Percentiles rank a stretch among this genome's conserved stretches.
phyloP scores from a whole-genome alignment of 345 rosid species.

The Syzygium grande region DNA sequence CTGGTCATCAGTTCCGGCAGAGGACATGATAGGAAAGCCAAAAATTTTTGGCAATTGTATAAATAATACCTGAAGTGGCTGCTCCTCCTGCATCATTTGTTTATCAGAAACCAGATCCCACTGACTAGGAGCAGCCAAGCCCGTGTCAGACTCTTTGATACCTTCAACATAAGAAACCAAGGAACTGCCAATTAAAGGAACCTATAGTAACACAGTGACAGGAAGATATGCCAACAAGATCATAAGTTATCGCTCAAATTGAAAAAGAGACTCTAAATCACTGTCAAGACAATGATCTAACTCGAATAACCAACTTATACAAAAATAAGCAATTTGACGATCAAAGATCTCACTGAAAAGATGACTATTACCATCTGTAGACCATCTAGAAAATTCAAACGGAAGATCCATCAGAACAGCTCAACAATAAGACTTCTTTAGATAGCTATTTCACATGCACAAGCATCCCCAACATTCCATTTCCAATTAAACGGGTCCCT shows the following conservation, averaged over 20 bases:
- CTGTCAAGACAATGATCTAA: background rate
- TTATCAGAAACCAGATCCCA: slow-evolving; percentile 99
- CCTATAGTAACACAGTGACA: background rate
- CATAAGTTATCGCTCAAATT: background rate
- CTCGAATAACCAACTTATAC: background rate
- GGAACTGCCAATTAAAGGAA: background rate
- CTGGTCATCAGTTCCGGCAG: background rate
- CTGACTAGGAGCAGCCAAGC: slow-evolving; percentile 94
- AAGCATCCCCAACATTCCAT: background rate
- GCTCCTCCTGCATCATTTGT: slow-evolving; percentile 99
- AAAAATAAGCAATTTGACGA: background rate
- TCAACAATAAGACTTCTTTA: background rate
- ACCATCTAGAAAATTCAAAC: background rate
- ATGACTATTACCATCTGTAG: background rate
- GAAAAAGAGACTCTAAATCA: background rate
- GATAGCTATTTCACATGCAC: background rate
- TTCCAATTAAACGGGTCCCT: background rate
- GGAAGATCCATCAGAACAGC: background rate
- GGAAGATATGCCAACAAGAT: background rate
- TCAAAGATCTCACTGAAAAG: background rate
- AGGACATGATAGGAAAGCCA: background rate
- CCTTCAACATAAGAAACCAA: slow-evolving; percentile 21
- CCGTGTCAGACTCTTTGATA: slow-evolving; percentile 98
- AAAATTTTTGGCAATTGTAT: background rate
- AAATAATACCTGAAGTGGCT: slow-evolving; percentile 62